phyloP scores from a whole-genome alignment of 164 flowering plant species.

The Cinnamomum micranthum region DNA sequence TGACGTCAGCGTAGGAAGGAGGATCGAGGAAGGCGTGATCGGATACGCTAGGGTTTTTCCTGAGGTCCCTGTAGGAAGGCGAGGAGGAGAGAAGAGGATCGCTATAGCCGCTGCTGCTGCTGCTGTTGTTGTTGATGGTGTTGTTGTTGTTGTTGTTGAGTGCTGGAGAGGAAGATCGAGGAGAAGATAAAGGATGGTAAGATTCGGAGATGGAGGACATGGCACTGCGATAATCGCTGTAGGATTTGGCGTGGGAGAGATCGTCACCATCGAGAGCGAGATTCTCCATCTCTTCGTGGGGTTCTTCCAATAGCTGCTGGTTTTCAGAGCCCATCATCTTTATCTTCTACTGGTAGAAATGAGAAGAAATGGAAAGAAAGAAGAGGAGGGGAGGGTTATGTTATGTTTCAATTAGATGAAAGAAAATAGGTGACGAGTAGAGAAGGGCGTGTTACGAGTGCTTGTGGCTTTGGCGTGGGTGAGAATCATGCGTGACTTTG shows the following conservation, averaged over 20 bases:
- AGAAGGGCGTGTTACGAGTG: neutral
- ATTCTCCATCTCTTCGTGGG: conserved; percentile 65
- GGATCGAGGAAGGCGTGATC: conserved; percentile 28
- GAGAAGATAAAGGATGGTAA: conserved; percentile 34
- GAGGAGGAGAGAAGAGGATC: conserved; percentile 19
- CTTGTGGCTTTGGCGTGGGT: neutral
- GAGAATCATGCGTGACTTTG: neutral
- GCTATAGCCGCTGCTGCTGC: neutral
- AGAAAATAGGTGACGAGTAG: neutral
- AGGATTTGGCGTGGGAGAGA: conserved; percentile 22
- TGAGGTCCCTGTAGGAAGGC: neutral
- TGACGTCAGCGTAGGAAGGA: conserved; percentile 43
- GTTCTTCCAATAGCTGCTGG: conserved; percentile 29
- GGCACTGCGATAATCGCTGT: conserved; percentile 37
- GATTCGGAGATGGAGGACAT: conserved; percentile 38
- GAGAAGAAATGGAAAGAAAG: neutral
- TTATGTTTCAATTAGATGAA: neutral
- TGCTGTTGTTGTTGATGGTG: neutral
- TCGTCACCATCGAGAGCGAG: conserved; percentile 51
- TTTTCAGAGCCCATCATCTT: conserved; percentile 71
- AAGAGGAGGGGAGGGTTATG: neutral
- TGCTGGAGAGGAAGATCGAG: conserved; percentile 21
- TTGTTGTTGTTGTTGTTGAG: conserved; percentile 29
- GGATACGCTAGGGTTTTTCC: conserved; percentile 15
- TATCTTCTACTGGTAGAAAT: neutral